Base-by-base conservation (phyloP, 2,329 filamentous ascomycete species). In the Dactylellina haptotyla region DNA sequence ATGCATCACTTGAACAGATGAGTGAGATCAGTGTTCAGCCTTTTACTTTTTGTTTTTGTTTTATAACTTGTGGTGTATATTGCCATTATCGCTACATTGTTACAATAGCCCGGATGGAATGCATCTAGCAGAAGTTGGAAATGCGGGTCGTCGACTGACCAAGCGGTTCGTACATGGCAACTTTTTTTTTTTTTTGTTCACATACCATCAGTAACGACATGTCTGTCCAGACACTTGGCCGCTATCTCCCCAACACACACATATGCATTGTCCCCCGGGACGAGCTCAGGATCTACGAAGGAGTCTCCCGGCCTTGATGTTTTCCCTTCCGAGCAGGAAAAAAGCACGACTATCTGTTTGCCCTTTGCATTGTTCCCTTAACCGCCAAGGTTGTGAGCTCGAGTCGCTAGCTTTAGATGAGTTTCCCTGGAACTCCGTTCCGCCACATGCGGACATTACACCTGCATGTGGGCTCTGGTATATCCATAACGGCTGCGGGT, bases 341-440 rank as follows among this genome's bases (percentile, higher is more conserved):
- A 39, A 9, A 41, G 5, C 2, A 57, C 30, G 14, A 45, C 25
- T 16, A 23, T 25, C 16, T 57, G 18, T 37, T 50, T 54, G 16
- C 26, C 46, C 37, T 39, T 25, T 18, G 18, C 46, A 2, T 9
- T 20, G n/a, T 16, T 32, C 50, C 30, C 50, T 56, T 37, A 23
- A 41, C 32, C 41, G 58, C 66, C 51, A 71, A 71, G 58, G 58
- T 64, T 56, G 46, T 45, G 41, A 26, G 30, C 14, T 41, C 39
- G 64, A 58, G 61, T 72, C 67, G 67, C 54, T 65, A 54, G 59
- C 45, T 53, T 57, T 73, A 30, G 54, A n/a, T n/a, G n/a, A n/a
- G 56, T 66, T 72, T 73, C 66, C 69, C 69, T 73, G 69, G 69
- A 73, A 73, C 69, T 73, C 61, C 61, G 61, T 73, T 66, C 69